phyloP scores from a whole-genome alignment of 2,329 filamentous ascomycete genomes.

The Neonectria hederae region DNA sequence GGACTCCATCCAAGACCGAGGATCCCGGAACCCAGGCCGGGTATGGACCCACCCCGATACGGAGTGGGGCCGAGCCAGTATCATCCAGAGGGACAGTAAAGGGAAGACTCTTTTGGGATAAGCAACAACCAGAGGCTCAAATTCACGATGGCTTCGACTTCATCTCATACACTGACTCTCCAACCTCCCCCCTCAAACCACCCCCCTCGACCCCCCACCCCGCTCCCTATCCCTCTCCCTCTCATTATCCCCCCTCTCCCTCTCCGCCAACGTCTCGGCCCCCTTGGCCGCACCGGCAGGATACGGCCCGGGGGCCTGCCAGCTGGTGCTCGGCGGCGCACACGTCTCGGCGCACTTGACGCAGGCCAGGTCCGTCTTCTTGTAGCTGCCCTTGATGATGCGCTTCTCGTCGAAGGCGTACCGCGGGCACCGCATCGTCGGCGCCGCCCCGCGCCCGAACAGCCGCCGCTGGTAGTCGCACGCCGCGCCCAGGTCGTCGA shows the following conservation, averaged over 20 bases:
- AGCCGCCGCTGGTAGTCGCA: constrained; percentile 42
- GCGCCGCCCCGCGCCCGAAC: constrained; percentile 33
- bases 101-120: neutral
- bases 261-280: constrained; percentile 16
- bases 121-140: neutral
- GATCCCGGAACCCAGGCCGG: constrained; percentile 1
- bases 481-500: constrained; percentile 41
- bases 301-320: constrained; percentile 38
- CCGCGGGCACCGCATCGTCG: constrained; percentile 39
- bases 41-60: constrained; percentile 11
- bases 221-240: constrained; percentile 5
- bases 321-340: constrained; percentile 39
- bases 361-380: constrained; percentile 40
- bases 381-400: constrained; percentile 38
- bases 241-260: neutral
- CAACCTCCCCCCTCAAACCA: neutral
- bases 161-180: constrained; percentile 6
- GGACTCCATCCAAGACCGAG: neutral
- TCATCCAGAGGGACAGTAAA: neutral
- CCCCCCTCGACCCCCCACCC: neutral
- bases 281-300: neutral
- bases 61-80: constrained; percentile 15
- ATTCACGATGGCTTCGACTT: neutral
- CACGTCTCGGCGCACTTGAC: constrained; percentile 42
- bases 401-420: constrained; percentile 42